phyloP scores from a whole-genome alignment of 2,329 filamentous ascomycete species.

The Aspergillus sp. region DNA sequence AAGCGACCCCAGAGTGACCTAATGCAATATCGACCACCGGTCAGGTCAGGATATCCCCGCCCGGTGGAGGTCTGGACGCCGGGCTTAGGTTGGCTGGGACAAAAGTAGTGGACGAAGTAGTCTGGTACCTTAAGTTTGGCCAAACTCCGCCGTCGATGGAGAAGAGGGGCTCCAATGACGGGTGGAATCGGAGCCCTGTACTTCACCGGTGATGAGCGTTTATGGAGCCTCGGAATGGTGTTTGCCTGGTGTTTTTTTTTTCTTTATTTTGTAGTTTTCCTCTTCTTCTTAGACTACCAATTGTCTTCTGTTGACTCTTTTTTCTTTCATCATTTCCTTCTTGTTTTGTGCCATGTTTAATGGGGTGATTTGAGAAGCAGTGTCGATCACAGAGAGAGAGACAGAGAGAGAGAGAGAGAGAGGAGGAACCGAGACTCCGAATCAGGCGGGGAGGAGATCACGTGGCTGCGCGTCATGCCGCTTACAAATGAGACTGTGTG shows the following conservation, averaged over 20 bases:
- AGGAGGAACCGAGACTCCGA: background rate
- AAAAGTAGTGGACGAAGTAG: background rate
- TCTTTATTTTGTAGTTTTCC: background rate
- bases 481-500: too few relatives aligned
- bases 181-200: background rate
- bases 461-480: background rate
- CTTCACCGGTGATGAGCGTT: conserved; percentile 1
- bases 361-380: background rate
- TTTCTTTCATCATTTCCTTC: too few relatives aligned
- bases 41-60: background rate
- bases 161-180: conserved; percentile 3
- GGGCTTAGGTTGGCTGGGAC: background rate
- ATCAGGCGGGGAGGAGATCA: background rate
- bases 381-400: background rate
- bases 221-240: background rate
- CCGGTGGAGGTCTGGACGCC: conserved; percentile 1
- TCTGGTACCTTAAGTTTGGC: conserved; percentile 8
- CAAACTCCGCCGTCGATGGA: conserved; percentile 5
- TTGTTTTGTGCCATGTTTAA: too few relatives aligned
- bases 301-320: too few relatives aligned
- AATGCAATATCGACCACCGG: conserved; percentile 7
- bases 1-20: conserved; percentile 11
- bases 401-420: background rate
- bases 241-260: background rate
- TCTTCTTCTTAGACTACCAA: too few relatives aligned